phyloP scores from a whole-genome alignment of 768 basidiomycete species.

The Trametes sanguinea region DNA sequence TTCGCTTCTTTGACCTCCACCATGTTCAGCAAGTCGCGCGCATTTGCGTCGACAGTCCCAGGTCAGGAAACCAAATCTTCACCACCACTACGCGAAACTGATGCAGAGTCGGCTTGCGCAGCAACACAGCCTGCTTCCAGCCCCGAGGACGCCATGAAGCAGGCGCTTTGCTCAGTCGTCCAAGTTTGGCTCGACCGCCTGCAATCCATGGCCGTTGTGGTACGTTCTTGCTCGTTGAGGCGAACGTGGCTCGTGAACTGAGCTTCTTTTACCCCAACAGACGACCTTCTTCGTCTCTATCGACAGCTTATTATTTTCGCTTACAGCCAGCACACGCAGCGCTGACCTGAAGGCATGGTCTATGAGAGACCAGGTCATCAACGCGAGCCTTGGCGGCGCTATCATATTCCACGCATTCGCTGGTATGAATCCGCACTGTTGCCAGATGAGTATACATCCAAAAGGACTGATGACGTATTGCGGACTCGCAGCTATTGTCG shows the following conservation, averaged over 20 bases:
- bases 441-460: too few relatives aligned
- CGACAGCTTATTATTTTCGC: too few relatives aligned
- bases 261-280: conserved; percentile 33
- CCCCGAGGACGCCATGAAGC: conserved; percentile 17
- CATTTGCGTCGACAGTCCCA: not conserved
- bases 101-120: not conserved
- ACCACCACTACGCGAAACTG: too few relatives aligned
- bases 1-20: not conserved
- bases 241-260: too few relatives aligned
- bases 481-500: too few relatives aligned
- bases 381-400: too few relatives aligned
- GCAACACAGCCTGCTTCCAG: not conserved
- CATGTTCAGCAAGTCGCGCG: conserved; percentile 14
- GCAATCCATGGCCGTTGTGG: conserved; percentile 60
- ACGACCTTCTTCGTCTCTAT: conserved; percentile 65
- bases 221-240: conserved; percentile 32
- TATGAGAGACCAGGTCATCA: too few relatives aligned
- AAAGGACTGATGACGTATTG: too few relatives aligned
- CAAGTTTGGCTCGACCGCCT: conserved; percentile 63
- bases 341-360: too few relatives aligned
- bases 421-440: too few relatives aligned
- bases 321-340: too few relatives aligned
- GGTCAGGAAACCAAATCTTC: not conserved
- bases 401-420: too few relatives aligned
- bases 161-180: conserved; percentile 36